Percentiles rank a stretch among this genome's conserved stretches.
phyloP scores from a whole-genome alignment of 192 early-diverging fungal species.

The Haplosporangium gracile region DNA sequence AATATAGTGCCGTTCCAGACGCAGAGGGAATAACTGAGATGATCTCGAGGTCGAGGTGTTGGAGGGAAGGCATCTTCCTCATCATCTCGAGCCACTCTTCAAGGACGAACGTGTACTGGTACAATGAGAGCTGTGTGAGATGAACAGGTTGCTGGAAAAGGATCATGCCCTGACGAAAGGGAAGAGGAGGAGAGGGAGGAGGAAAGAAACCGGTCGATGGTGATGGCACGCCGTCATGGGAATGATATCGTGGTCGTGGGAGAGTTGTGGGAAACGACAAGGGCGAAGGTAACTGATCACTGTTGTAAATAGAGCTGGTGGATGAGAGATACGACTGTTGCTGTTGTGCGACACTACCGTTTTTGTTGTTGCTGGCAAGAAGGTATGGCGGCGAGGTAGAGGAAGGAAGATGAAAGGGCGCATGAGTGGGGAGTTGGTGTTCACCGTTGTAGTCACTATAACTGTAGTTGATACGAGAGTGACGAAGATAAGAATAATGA shows the following conservation, averaged over 20 bases:
- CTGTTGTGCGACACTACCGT: background rate
- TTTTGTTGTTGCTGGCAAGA: background rate
- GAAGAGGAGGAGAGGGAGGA: background rate
- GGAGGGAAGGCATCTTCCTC: constrained; percentile 15
- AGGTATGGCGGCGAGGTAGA: background rate
- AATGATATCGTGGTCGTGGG: background rate
- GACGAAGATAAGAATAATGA: background rate
- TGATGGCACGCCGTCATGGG: background rate
- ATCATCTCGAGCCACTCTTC: constrained; percentile 32
- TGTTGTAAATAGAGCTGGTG: background rate
- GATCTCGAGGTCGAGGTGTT: constrained; percentile 21
- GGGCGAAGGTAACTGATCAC: background rate
- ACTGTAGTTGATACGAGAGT: background rate
- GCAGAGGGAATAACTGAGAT: background rate
- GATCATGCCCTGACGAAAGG: background rate
- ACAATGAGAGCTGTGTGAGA: constrained; percentile 14
- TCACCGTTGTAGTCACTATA: background rate
- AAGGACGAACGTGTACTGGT: constrained; percentile 17
- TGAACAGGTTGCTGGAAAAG: background rate
- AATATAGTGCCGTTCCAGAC: background rate
- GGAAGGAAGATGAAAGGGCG: background rate
- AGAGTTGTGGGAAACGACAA: background rate
- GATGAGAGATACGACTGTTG: background rate
- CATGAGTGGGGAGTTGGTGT: background rate
- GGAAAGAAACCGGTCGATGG: background rate